These are phyloP conservation scores for Reutealis trisperma DNA, from an alignment of 345 rosid genomes.

Conservation along the genomic window DNA sequence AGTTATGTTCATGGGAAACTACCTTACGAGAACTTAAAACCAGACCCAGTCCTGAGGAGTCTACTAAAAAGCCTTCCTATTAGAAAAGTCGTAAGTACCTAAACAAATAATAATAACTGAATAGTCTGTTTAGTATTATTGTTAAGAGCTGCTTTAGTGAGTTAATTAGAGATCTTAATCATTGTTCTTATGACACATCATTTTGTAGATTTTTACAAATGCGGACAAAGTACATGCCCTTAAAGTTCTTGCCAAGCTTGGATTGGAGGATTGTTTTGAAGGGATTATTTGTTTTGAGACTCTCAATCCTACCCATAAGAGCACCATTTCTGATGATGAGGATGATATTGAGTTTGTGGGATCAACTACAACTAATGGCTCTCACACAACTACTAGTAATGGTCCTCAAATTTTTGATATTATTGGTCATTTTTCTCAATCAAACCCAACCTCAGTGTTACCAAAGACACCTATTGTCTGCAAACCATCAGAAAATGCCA, in stretches of 20 bases:
- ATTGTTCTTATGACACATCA: not conserved
- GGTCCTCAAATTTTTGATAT: conserved; percentile 58
- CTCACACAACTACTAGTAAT: not conserved
- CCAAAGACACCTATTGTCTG: conserved; percentile 78
- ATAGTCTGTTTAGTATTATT: too few species aligned
- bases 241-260: conserved; percentile 67
- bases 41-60: conserved; percentile 76
- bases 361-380: conserved; percentile 7
- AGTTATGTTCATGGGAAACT: conserved; percentile 88
- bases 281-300: conserved; percentile 96
- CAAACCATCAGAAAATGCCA: conserved; percentile 69
- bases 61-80: conserved; percentile 75
- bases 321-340: conserved; percentile 42
- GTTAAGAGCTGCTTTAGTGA: too few species aligned
- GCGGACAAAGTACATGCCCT: conserved; percentile 78
- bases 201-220: conserved; percentile 78
- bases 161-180: too few species aligned
- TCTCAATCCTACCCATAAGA: conserved; percentile 59
- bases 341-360: conserved; percentile 52
- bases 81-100: conserved; percentile 71
- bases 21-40: conserved; percentile 87
- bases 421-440: conserved; percentile 46
- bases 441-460: conserved; percentile 34
- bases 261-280: conserved; percentile 88
- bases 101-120: not conserved